phyloP scores from a whole-genome alignment of 2,329 filamentous ascomycete species.

The Stachybotrys chartarum region DNA sequence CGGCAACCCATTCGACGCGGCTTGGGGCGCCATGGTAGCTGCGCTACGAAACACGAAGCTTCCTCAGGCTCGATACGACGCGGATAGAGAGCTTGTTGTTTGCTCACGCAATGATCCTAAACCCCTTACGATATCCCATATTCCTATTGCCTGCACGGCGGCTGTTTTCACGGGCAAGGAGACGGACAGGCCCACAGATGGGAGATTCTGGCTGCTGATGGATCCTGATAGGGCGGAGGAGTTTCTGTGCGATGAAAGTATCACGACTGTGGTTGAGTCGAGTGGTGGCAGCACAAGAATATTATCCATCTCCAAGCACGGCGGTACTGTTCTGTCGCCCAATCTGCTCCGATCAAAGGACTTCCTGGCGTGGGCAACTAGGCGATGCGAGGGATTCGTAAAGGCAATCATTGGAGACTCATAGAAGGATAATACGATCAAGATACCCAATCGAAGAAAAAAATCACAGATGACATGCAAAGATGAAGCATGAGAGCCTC shows the following conservation, averaged over 20 bases:
- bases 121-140: slow-evolving; percentile 51
- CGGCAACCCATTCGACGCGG: slow-evolving; percentile 85
- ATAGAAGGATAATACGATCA: slow-evolving; percentile 7
- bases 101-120: slow-evolving; percentile 57
- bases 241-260: slow-evolving; percentile 69
- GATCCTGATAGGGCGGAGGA: slow-evolving; percentile 93
- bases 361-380: slow-evolving; percentile 29
- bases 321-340: slow-evolving; percentile 63
- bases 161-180: slow-evolving; percentile 66
- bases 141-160: slow-evolving; percentile 73
- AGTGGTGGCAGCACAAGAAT: slow-evolving; percentile 47
- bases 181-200: slow-evolving; percentile 34
- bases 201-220: slow-evolving; percentile 66
- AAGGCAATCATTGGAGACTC: slow-evolving; percentile 18
- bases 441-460: neutral
- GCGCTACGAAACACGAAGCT: slow-evolving; percentile 72
- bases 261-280: slow-evolving; percentile 75
- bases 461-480: neutral
- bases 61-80: slow-evolving; percentile 75
- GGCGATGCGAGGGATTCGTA: slow-evolving; percentile 28
- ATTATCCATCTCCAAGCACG: slow-evolving; percentile 72
- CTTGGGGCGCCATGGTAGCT: slow-evolving; percentile 77
- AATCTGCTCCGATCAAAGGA: slow-evolving; percentile 59
- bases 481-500: neutral
- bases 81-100: slow-evolving; percentile 69